A percentile compares a stretch with the other conserved stretches of the same genome.
Conservation (phyloP, 23 red algal species). For the Agarophyton chilense region DNA sequence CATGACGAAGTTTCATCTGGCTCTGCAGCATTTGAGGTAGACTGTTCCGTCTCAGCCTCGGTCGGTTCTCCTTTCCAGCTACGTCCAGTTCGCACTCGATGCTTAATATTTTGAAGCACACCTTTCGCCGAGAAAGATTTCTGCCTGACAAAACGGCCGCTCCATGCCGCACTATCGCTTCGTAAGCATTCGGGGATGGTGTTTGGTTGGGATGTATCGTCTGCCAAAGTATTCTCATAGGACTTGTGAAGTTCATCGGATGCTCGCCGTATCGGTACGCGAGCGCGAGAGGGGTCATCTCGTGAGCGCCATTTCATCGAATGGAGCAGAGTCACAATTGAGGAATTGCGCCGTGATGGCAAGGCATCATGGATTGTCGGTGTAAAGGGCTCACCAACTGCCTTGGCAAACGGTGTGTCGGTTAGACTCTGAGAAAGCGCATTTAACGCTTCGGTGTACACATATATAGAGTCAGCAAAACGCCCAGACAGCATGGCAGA, state of each 20-base stretch:
- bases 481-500: slow-evolving; percentile 54
- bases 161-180: slow-evolving; percentile 14
- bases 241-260: slow-evolving; percentile 15
- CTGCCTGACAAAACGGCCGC: slow-evolving; percentile 11
- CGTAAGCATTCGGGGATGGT: not conserved
- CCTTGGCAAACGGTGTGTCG: slow-evolving; percentile 2
- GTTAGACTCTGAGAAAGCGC: slow-evolving; percentile 46
- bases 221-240: slow-evolving; percentile 6
- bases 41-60: not conserved
- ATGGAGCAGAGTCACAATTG: slow-evolving; percentile 17
- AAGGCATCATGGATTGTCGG: not conserved
- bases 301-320: slow-evolving; percentile 53
- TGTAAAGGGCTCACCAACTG: not conserved
- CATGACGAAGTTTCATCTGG: not conserved
- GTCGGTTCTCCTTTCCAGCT: not conserved
- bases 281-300: not conserved
- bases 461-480: slow-evolving; percentile 43
- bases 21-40: not conserved
- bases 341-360: slow-evolving; percentile 41
- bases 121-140: slow-evolving; percentile 26
- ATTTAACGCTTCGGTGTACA: slow-evolving; percentile 61
- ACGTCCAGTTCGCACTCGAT: slow-evolving; percentile 8
- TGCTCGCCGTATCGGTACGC: not conserved
- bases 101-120: not conserved
- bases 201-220: not conserved